Percentiles rank a stretch among this genome's conserved stretches.
Evolutionary conservation across 108 stramenopile genomes (phyloP).

Genomic region (Skeletonema grethae): DNA sequence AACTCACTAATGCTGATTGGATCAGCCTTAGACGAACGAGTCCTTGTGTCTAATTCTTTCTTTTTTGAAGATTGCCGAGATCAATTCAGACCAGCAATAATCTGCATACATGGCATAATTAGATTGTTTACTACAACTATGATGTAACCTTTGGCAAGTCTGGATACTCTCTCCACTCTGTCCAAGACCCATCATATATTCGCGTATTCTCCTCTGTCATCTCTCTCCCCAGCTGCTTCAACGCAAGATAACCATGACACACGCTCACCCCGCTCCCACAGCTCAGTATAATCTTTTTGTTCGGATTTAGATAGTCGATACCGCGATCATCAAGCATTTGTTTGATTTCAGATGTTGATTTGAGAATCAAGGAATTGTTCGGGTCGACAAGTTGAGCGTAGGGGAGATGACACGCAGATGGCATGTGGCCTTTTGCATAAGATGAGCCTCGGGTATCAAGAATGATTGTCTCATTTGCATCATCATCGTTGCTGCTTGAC

Average conservation of each 20-base stretch:
- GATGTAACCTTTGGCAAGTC: constrained; percentile 24
- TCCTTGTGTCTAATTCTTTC: not conserved
- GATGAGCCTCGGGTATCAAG: constrained; percentile 73
- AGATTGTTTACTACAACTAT: not conserved
- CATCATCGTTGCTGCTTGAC: not conserved
- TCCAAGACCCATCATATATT: constrained; percentile 84
- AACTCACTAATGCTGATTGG: not conserved
- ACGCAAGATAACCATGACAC: constrained; percentile 63
- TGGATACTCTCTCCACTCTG: constrained; percentile 68
- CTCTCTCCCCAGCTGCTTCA: constrained; percentile 66
- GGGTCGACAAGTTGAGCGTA: constrained; percentile 56
- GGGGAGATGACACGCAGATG: constrained; percentile 70
- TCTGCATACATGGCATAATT: not conserved
- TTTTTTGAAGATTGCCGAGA: not conserved
- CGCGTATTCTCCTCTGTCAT: constrained; percentile 43
- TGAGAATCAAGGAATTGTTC: constrained; percentile 50
- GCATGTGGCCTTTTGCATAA: constrained; percentile 74
- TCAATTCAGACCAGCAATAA: not conserved
- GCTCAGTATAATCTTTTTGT: constrained; percentile 53
- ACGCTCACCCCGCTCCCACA: constrained; percentile 84
- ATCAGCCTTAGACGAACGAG: not conserved
- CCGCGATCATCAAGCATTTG: constrained; percentile 51
- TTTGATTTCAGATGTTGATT: constrained; percentile 55
- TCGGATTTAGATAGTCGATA: constrained; percentile 45
- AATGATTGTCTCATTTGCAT: constrained; percentile 42